Evolutionary conservation across 2,329 filamentous ascomycete genomes (phyloP), one percentile per base, ranked within the genome.

Genomic region (Sporothrix dimorphospora): DNA sequence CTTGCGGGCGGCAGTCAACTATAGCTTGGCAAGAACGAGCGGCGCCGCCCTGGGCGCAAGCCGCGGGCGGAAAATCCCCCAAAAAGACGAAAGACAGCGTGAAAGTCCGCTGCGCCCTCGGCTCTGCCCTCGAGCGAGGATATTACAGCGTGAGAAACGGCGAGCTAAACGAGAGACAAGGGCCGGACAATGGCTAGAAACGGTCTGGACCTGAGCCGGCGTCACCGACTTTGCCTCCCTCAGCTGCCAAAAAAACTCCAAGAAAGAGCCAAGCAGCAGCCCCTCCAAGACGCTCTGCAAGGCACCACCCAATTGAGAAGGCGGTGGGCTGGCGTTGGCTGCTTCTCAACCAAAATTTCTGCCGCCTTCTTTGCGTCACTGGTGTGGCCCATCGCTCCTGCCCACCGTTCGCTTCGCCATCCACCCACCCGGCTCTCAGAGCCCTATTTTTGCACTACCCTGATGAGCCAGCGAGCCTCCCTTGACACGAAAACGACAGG

Each of bases 291-390:
- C 30, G 30, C 30, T 34, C 11, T 12, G 14, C 42, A 38, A 19
- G 16, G 6, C 30, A 38, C 16, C 2, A 7, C 57, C 57, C 34
- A 63, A 63, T 42, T n/a, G 24, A 38, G 40, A 65, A 59, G n/a
- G 30, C 55, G 55, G 55, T 59, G 55, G 59, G 19, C 19, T n/a
- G 38, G n/a, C 27, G 16, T 45, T 47, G 38, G 21, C 24, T n/a
- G 27, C 14, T 65, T 65, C 59, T 49, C 63, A 66, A 66, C 63
- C 63, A 66, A 65, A 66, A 30, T 66, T 65, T 66, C 63, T 66
- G 63, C 63, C 63, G 63, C 38, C n/a, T 12, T 34, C 63, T 34
- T 49, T 66, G 59, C 63, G 61, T 66, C 63, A 66, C 63, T 66
- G 24, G 42, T 8, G 42, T 14, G 27, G 63, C 9, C 16, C 24